phyloP scores from a whole-genome alignment of 805 yeast genomes.

The Zygoascus ofunaensis region DNA sequence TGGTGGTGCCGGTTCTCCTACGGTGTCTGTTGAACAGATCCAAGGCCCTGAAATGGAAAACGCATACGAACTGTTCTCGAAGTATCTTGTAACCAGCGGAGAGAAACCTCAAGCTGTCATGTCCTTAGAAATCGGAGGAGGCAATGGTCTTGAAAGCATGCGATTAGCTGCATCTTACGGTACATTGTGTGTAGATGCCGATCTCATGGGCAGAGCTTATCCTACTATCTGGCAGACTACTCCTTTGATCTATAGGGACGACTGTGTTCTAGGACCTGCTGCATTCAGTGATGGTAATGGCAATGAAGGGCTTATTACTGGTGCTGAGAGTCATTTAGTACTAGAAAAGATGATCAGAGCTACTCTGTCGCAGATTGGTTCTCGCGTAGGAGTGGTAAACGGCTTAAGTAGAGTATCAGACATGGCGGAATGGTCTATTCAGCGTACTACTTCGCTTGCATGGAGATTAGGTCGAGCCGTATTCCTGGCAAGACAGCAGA shows the following conservation, averaged over 20 bases:
- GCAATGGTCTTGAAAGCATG: constrained; percentile 23
- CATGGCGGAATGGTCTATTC: constrained; percentile 26
- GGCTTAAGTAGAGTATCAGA: constrained; percentile 28
- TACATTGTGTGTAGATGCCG: constrained; percentile 6
- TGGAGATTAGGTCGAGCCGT: constrained; percentile 43
- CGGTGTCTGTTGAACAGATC: constrained; percentile 35
- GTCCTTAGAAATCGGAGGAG: constrained; percentile 25
- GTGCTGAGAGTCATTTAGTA: constrained; percentile 19
- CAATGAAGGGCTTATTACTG: constrained; percentile 22
- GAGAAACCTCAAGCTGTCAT: constrained; percentile 8
- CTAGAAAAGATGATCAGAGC: constrained; percentile 36
- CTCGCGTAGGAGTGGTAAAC: constrained; percentile 31
- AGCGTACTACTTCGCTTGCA: constrained; percentile 33
- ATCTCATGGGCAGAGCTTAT: constrained; percentile 8
- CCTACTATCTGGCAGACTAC: constrained; percentile 6
- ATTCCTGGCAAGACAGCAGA: constrained; percentile 30
- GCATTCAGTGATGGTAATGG: constrained; percentile 33
- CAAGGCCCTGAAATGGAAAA: constrained; percentile 32
- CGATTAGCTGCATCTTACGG: constrained; percentile 7
- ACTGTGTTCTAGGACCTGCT: constrained; percentile 8
- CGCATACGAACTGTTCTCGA: constrained; percentile 20
- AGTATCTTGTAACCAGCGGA: background rate
- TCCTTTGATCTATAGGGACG: constrained; percentile 2
- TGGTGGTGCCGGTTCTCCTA: constrained; percentile 39
- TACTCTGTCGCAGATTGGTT: constrained; percentile 35